Evolutionary conservation across 176 grass and related monocot species (phyloP).

Genomic region (Oryza meridionalis): DNA sequence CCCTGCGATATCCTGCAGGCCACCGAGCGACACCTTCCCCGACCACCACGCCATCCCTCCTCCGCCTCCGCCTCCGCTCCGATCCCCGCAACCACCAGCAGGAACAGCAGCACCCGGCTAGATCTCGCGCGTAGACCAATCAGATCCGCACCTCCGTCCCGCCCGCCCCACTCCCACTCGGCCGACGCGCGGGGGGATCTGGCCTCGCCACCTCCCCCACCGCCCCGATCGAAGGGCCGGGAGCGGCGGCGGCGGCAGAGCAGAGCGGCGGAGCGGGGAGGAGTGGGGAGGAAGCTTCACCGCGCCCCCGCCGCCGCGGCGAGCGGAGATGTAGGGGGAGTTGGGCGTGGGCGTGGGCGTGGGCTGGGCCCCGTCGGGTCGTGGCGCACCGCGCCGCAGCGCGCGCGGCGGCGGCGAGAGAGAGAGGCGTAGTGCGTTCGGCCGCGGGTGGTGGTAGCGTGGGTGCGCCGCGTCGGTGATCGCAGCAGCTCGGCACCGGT

Average conservation of each 20-base stretch:
- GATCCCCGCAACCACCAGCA: neutral
- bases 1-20: slow-evolving; percentile 95
- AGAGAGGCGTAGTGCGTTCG: slow-evolving; percentile 32
- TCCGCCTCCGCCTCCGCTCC: neutral
- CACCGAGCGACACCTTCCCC: slow-evolving; percentile 74
- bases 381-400: neutral
- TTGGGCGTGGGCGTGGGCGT: no score
- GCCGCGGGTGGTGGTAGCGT: slow-evolving; percentile 38
- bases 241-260: neutral
- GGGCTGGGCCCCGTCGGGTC: slow-evolving; percentile 1
- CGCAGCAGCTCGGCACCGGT: slow-evolving; percentile 20
- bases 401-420: slow-evolving; percentile 30
- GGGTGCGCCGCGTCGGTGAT: slow-evolving; percentile 49
- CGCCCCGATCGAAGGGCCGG: neutral
- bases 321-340: slow-evolving; percentile 29
- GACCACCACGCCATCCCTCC: slow-evolving; percentile 92
- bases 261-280: neutral
- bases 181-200: slow-evolving; percentile 40
- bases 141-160: slow-evolving; percentile 44
- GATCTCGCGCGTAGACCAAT: slow-evolving; percentile 61
- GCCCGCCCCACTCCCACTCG: neutral
- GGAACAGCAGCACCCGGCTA: slow-evolving; percentile 3
- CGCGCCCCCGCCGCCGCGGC: slow-evolving; percentile 43
- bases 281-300: slow-evolving; percentile 1
- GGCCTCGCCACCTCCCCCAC: neutral